Percentiles rank a stretch among this genome's conserved stretches.
These are phyloP conservation scores for Populus pruinosa DNA, from an alignment of 345 rosid species.

Conservation along the genomic window DNA sequence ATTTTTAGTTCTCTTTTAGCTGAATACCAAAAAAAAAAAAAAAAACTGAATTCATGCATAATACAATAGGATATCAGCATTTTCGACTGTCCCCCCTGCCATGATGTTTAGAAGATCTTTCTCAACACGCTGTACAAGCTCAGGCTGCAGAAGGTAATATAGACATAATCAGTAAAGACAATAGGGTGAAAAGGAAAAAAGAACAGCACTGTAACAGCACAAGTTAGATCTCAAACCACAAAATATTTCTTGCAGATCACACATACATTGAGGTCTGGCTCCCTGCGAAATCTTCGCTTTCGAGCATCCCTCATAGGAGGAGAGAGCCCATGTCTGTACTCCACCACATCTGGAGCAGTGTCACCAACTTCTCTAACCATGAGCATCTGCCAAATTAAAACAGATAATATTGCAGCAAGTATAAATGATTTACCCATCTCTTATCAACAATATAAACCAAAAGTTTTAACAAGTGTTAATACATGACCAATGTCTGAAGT, in stretches of 20 bases:
- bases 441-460: background rate
- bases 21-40: background rate
- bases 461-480: background rate
- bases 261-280: conserved; percentile 89
- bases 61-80: conserved; percentile 58
- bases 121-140: conserved; percentile 89
- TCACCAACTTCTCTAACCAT: conserved; percentile 89
- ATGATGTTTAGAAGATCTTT: conserved; percentile 84
- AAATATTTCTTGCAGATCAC: background rate
- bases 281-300: conserved; percentile 91
- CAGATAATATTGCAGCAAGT: conserved; percentile 3
- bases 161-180: conserved; percentile 15
- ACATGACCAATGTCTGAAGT: conserved; percentile 96
- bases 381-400: conserved; percentile 57
- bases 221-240: background rate
- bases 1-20: background rate
- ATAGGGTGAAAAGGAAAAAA: background rate
- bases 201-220: background rate
- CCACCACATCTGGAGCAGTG: conserved; percentile 68
- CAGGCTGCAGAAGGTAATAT: conserved; percentile 64
- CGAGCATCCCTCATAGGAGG: conserved; percentile 99
- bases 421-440: background rate
- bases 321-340: conserved; percentile 90
- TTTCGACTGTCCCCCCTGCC: conserved; percentile 79
- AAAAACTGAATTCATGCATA: background rate